phyloP scores from a whole-genome alignment of 805 yeast genomes.

The Metschnikowia kunwiensis region DNA sequence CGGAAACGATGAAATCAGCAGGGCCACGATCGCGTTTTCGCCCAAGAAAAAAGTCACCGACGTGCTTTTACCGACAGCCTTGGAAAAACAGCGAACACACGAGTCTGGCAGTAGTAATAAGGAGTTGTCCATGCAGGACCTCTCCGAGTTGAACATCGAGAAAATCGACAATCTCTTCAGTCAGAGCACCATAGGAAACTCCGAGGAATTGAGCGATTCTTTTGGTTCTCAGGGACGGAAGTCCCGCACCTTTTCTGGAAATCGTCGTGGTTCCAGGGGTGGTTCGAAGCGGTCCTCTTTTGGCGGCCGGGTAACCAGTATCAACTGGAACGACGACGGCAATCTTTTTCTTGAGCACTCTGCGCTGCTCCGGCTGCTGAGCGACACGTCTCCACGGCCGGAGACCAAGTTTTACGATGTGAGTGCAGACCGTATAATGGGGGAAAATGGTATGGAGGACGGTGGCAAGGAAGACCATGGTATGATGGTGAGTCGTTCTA shows the following conservation, averaged over 20 bases:
- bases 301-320: conserved; percentile 30
- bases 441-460: no score
- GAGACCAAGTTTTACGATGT: conserved; percentile 25
- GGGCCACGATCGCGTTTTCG: conserved; percentile 8
- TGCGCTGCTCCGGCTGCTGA: conserved; percentile 15
- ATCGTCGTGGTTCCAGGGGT: background rate
- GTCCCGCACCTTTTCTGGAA: background rate
- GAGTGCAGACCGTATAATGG: no score
- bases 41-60: conserved; percentile 3
- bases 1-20: conserved; percentile 9
- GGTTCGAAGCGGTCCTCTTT: conserved; percentile 15
- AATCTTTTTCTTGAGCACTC: conserved; percentile 30
- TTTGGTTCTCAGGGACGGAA: background rate
- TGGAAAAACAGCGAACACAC: background rate
- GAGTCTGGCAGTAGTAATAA: conserved; percentile 4
- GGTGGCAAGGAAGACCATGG: no score
- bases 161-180: conserved; percentile 39
- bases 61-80: background rate
- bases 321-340: conserved; percentile 42
- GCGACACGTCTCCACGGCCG: conserved; percentile 8
- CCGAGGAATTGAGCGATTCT: conserved; percentile 4
- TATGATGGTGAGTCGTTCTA: no score
- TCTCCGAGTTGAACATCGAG: conserved; percentile 37
- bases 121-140: conserved; percentile 32
- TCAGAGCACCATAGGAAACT: conserved; percentile 12